Conservation (phyloP, 163 green algal genomes). For the Scenedesmus sp. region DNA sequence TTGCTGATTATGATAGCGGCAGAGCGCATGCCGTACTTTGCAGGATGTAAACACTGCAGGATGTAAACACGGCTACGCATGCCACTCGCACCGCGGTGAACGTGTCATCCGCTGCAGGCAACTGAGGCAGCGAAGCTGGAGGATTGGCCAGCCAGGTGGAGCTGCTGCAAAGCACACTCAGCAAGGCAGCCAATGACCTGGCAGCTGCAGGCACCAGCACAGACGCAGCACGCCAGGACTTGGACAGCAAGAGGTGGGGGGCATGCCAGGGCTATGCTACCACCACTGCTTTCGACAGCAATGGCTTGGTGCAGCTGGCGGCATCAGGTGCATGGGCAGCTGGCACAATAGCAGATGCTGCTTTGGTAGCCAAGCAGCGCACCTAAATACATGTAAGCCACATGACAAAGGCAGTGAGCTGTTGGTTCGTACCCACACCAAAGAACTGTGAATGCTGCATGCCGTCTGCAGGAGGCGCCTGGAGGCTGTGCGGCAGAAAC, state of each 20-base stretch:
- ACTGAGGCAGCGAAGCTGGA: constrained; percentile 64
- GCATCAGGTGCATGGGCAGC: background rate
- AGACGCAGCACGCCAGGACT: constrained; percentile 60
- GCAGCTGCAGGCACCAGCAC: constrained; percentile 59
- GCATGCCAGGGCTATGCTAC: background rate
- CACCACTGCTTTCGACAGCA: background rate
- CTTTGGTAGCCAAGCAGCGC: background rate
- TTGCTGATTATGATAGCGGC: background rate
- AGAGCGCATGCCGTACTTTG: too few relatives aligned
- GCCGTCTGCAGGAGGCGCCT: constrained; percentile 61
- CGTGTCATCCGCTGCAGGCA: background rate
- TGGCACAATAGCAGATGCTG: background rate
- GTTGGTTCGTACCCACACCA: background rate
- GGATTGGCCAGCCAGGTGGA: constrained; percentile 72
- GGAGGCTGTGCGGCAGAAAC: constrained; percentile 64
- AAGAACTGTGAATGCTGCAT: background rate
- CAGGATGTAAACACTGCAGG: background rate
- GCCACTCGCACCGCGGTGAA: too few relatives aligned
- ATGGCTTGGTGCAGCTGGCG: background rate
- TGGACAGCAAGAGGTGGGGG: constrained; percentile 70
- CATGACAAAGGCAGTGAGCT: background rate
- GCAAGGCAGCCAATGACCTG: constrained; percentile 79
- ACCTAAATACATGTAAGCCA: background rate
- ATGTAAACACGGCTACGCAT: too few relatives aligned
- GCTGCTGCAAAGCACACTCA: constrained; percentile 74